phyloP scores from a whole-genome alignment of 768 basidiomycete species.

The Cystofilobasidium capitatum region DNA sequence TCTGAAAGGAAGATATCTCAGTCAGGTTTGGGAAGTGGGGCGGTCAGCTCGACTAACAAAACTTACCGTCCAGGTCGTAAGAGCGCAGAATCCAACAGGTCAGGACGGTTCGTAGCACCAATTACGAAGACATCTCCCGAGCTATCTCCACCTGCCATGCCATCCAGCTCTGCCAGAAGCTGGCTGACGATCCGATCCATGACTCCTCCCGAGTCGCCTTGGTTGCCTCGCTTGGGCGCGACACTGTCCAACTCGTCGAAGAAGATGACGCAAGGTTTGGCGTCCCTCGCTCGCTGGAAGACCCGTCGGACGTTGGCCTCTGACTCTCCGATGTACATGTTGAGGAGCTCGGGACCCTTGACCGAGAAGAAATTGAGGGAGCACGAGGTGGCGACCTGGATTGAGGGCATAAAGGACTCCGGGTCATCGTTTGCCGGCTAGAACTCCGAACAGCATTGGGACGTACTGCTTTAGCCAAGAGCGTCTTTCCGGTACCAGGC shows the following conservation, averaged over 20 bases:
- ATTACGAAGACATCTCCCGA: constrained; percentile 75
- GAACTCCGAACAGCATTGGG: not conserved
- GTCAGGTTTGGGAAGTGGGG: not conserved
- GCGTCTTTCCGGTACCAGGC: constrained; percentile 89
- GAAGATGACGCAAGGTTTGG: constrained; percentile 88
- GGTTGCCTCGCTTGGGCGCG: constrained; percentile 86
- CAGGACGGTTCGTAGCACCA: constrained; percentile 90
- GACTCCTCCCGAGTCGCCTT: constrained; percentile 92
- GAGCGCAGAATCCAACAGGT: constrained; percentile 78
- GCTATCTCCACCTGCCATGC: constrained; percentile 56
- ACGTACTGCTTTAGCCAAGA: constrained; percentile 78
- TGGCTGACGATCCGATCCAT: constrained; percentile 98
- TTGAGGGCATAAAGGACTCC: not conserved
- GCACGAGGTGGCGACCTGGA: constrained; percentile 71
- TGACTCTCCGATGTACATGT: constrained; percentile 98
- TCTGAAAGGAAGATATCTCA: constrained; percentile 43
- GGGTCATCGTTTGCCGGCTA: not conserved
- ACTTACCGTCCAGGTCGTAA: constrained; percentile 76
- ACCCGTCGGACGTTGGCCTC: constrained; percentile 56
- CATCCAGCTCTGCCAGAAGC: constrained; percentile 84
- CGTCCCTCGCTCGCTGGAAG: constrained; percentile 83
- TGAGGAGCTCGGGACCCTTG: constrained; percentile 88
- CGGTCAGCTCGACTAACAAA: constrained; percentile 10
- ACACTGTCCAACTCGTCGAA: constrained; percentile 94
- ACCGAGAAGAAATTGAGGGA: constrained; percentile 95